Evolutionary conservation across 2,329 filamentous ascomycete genomes (phyloP), one percentile per base, ranked within the genome.

Genomic region (Aspergillus ochraceus): DNA sequence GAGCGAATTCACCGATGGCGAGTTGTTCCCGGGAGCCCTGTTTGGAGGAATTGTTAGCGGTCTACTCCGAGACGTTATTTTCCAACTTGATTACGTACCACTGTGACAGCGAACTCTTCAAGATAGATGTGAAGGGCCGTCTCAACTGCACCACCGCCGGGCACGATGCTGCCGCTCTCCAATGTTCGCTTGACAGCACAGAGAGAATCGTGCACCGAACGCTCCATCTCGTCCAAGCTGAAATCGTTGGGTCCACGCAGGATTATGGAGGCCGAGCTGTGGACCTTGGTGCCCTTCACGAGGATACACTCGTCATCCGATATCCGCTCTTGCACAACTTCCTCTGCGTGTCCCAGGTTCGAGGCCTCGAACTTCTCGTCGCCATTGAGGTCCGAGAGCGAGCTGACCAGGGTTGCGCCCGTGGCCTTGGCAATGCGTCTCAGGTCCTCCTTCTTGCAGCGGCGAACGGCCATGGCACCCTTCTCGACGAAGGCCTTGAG

Each of bases 81-180:
- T 42, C 6, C 17, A 6, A 47, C 29, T 36, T 32, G n/a, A 36
- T 6, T 55, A 82, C 83, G 70, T 81, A 86, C 92, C 63, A 99
- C 94, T 42, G 95, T 98, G 70, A 95, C 94, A 55, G 95, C 95
- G 78, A 96, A 99, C 79, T 99, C 95, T 81, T 99, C 95, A 36
- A 99, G 86, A 81, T 98, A 99, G 75, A 99, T 99, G 82, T 98
- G 95, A 66, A 99, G 86, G 52, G 95, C 95, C n/a, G 95, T 98
- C 83, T 99, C 95, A 22, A 97, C 94, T 49, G 95, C 95, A 74
- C 94, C 95, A 66, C 95, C 95, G 66, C 95, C 95, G 17, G 95
- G 95, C 45, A 99, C 95, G 66, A 99, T 96, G 79, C 91, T 93
- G 71, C 95, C 95, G 73, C 92, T 97, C 81, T 99, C 95, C 8